Evolutionary conservation across 225 moss, liverwort and hornwort genomes (phyloP).

Genomic region (Ulota crispa): DNA sequence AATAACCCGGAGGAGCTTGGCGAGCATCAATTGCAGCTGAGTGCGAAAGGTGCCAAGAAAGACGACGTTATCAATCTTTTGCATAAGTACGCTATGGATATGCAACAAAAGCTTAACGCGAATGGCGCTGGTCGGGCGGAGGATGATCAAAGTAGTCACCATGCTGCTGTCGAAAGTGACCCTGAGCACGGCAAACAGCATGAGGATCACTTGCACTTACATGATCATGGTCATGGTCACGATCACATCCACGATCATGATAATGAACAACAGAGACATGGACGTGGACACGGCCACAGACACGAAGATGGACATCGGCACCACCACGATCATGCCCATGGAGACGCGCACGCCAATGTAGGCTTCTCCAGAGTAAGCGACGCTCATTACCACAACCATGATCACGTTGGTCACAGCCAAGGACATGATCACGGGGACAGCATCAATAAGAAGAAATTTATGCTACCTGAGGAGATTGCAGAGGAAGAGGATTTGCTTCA

Average conservation of each 20-base stretch:
- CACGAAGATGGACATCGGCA: slow-evolving; percentile 20
- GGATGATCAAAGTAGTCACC: slow-evolving; percentile 19
- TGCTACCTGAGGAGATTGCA: slow-evolving; percentile 64
- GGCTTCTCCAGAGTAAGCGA: slow-evolving; percentile 38
- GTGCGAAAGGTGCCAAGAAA: slow-evolving; percentile 29
- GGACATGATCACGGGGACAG: slow-evolving; percentile 33
- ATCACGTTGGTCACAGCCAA: slow-evolving; percentile 35
- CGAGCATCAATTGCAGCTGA: slow-evolving; percentile 25
- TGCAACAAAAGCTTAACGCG: slow-evolving; percentile 42
- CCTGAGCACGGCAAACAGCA: slow-evolving; percentile 14
- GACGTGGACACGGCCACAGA: background rate
- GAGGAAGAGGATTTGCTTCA: slow-evolving; percentile 70
- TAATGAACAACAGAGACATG: slow-evolving; percentile 18
- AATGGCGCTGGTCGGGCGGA: slow-evolving; percentile 13
- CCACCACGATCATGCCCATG: slow-evolving; percentile 34
- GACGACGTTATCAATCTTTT: slow-evolving; percentile 48
- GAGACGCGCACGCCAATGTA: slow-evolving; percentile 29
- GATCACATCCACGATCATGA: slow-evolving; percentile 22
- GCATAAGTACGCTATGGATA: slow-evolving; percentile 54
- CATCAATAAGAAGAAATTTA: slow-evolving; percentile 30
- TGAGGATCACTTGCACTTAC: slow-evolving; percentile 21
- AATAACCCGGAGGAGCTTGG: slow-evolving; percentile 27
- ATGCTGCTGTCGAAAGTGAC: slow-evolving; percentile 17
- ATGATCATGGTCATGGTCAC: background rate
- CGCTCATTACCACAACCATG: slow-evolving; percentile 37